A percentile compares a stretch with the other conserved stretches of the same genome.
These are phyloP conservation scores for Candida nonsorbophila DNA, from an alignment of 805 yeast genomes.

Conservation along the genomic window DNA sequence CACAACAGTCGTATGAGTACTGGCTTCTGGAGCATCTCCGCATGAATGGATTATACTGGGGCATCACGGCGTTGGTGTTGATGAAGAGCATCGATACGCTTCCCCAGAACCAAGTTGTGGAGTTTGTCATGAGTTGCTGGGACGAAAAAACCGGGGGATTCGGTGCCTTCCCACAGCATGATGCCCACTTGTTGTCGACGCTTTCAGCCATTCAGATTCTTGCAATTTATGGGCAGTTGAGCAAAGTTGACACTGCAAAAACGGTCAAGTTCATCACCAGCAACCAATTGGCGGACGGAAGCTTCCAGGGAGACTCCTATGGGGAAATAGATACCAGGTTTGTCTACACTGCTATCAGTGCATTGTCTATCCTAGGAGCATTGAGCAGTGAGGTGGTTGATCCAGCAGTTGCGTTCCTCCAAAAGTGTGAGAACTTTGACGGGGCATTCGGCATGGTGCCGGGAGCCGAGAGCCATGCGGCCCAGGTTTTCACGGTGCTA, in stretches of 20 bases:
- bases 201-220: conserved; percentile 82
- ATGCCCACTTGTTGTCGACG: conserved; percentile 81
- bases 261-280: conserved; percentile 22
- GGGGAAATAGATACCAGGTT: conserved; percentile 94
- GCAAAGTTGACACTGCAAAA: conserved; percentile 27
- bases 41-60: conserved; percentile 95
- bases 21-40: conserved; percentile 90
- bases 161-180: conserved; percentile 86
- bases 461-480: conserved; percentile 93
- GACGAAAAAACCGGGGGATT: conserved; percentile 65
- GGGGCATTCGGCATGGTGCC: conserved; percentile 95
- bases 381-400: conserved; percentile 51
- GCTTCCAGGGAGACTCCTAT: conserved; percentile 83
- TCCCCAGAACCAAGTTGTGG: conserved; percentile 54
- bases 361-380: conserved; percentile 63
- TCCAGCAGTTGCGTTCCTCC: conserved; percentile 61
- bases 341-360: conserved; percentile 74
- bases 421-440: conserved; percentile 79
- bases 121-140: conserved; percentile 68
- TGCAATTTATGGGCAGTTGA: conserved; percentile 57
- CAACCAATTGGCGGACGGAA: conserved; percentile 58
- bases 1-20: conserved; percentile 58
- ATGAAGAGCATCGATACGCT: conserved; percentile 52
- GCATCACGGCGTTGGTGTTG: conserved; percentile 67
- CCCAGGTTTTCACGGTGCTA: conserved; percentile 82